phyloP scores from a whole-genome alignment of 306 rosid genomes.

The Lagenaria siceraria region DNA sequence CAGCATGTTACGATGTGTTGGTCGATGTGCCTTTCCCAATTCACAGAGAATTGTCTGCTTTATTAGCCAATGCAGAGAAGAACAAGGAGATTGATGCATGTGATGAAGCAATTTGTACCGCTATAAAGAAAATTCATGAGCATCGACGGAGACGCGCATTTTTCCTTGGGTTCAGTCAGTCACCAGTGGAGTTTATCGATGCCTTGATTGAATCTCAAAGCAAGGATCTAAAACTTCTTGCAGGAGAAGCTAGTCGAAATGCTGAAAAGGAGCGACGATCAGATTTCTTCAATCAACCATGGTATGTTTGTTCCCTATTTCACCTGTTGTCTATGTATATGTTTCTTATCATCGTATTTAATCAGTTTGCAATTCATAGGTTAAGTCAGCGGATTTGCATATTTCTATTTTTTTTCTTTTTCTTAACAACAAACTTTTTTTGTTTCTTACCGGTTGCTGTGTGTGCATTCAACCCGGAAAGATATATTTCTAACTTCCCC shows the following conservation, averaged over 20 bases:
- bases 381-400: background rate
- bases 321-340: constrained; percentile 6
- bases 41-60: constrained; percentile 76
- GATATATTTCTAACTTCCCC: background rate
- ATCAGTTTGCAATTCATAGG: background rate
- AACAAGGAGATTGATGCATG: constrained; percentile 88
- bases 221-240: constrained; percentile 74
- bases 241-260: constrained; percentile 89
- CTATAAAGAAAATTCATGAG: constrained; percentile 88
- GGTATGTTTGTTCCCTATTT: constrained; percentile 29
- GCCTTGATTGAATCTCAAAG: constrained; percentile 91
- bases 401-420: background rate
- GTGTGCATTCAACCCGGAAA: background rate
- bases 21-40: constrained; percentile 94
- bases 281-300: constrained; percentile 90
- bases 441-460: background rate
- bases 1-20: constrained; percentile 88
- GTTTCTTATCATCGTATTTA: background rate
- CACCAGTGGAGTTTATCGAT: constrained; percentile 88
- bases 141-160: constrained; percentile 90
- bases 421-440: background rate
- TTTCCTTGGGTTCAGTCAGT: constrained; percentile 96
- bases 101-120: constrained; percentile 78
- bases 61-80: constrained; percentile 88
- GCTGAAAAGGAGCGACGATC: constrained; percentile 81